phyloP scores from a whole-genome alignment of 352 stramenopile genomes.

The Aphanomyces cochlioides region DNA sequence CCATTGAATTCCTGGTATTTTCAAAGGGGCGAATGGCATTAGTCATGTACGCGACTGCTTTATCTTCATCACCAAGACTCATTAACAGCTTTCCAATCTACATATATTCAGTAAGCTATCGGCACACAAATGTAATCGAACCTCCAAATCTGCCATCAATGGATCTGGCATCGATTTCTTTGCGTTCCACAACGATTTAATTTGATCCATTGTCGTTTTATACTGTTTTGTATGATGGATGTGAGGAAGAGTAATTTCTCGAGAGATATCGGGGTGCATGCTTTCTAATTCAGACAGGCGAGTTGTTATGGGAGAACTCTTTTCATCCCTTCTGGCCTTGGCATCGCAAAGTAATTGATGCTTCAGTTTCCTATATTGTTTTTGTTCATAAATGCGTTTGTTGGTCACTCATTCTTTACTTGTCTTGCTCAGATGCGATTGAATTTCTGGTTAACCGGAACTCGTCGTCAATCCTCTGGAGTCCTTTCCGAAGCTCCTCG shows the following conservation, averaged over 20 bases:
- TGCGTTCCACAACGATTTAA: slow-evolving; percentile 10
- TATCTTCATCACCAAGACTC: slow-evolving; percentile 17
- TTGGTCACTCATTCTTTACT: slow-evolving; percentile 4
- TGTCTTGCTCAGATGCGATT: neutral
- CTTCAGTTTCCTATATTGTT: neutral
- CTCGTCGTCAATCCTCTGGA: too few relatives aligned
- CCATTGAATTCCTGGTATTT: neutral
- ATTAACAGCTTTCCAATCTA: slow-evolving; percentile 21
- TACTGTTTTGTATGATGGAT: neutral
- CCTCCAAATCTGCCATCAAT: slow-evolving; percentile 17
- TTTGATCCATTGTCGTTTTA: slow-evolving; percentile 14
- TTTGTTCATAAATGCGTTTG: neutral
- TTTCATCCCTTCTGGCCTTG: slow-evolving; percentile 4
- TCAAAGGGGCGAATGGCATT: slow-evolving; percentile 18
- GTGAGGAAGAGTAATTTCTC: too few relatives aligned
- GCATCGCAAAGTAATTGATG: neutral
- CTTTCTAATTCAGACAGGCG: too few relatives aligned
- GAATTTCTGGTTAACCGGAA: neutral
- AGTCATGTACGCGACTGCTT: slow-evolving; percentile 8
- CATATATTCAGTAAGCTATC: neutral
- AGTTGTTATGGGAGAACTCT: neutral
- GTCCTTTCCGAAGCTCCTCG: too few relatives aligned
- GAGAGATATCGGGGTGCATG: too few relatives aligned
- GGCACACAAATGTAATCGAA: neutral
- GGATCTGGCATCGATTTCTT: slow-evolving; percentile 19